These are phyloP conservation scores for Trichoderma afroharzianum DNA, from an alignment of 2,329 filamentous ascomycete species.

Conservation along the genomic window DNA sequence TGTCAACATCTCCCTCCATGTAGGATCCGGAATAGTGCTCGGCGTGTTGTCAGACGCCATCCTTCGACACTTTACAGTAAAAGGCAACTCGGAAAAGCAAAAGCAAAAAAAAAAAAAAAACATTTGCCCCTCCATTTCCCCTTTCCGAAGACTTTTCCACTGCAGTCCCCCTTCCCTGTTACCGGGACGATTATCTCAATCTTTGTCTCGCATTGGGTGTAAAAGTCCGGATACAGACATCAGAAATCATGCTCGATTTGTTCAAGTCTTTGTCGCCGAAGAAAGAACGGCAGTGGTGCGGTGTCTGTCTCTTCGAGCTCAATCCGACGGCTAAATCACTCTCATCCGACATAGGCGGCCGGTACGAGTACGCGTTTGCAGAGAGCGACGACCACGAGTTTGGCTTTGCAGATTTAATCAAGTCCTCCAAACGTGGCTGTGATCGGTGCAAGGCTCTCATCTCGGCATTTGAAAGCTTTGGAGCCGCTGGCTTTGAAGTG, in stretches of 20 bases:
- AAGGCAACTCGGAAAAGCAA: not conserved
- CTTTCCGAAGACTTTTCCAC: not conserved
- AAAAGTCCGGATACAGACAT: not conserved
- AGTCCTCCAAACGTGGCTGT: constrained; percentile 2
- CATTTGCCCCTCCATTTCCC: not conserved
- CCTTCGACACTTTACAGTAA: not conserved
- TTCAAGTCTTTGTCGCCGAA: not conserved
- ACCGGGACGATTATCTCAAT: not conserved
- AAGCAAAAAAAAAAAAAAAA: not conserved
- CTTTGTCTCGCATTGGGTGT: not conserved
- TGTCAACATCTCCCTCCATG: not conserved
- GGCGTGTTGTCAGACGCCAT: not conserved
- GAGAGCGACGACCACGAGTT: constrained; percentile 2
- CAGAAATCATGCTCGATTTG: not conserved
- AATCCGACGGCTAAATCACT: not conserved
- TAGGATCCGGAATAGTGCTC: not conserved
- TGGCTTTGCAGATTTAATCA: not conserved
- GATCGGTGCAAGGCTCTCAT: constrained; percentile 1
- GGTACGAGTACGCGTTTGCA: constrained; percentile 2
- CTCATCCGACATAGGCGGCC: not conserved
- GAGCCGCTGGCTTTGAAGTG: not conserved
- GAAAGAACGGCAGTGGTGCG: not conserved
- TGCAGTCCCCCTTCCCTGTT: not conserved
- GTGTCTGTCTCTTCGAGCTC: constrained; percentile 15
- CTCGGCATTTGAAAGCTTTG: not conserved